Base-by-base conservation (phyloP, 257 asterid species). In the Ocimum tenuiflorum region DNA sequence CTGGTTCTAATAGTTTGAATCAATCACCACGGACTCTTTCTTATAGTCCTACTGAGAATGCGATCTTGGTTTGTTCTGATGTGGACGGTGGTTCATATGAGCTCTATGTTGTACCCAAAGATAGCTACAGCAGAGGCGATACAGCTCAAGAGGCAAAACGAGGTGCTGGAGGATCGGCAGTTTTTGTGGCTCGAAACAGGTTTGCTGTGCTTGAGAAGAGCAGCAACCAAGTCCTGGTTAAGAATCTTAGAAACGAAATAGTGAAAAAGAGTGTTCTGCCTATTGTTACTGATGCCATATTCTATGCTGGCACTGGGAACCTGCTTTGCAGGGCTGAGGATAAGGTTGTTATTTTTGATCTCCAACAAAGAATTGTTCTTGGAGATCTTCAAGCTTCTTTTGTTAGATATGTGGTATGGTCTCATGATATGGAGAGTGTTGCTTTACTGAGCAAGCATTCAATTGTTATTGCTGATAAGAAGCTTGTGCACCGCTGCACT, bases 361-460 rank as follows among this genome's bases (percentile, higher is more conserved):
- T 90, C 69, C 99, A 94, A 65, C 99, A 94, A 71, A 79, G 96
- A 75, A 43, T 80, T 68, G 73, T 86, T 50, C 77, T 88, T 60
- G 99, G 99, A 49, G 96, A 92, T 70, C 91, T 94, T 33, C 96
- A 88, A 59, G 82, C 95, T 2, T 76, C 99, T 74, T 84, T 85
- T n/a, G 80, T 88, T 68, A 77, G 95, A 78, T 90, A 89, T 54
- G 90, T 90, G 46, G 95, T 90, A 47, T 94, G 99, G 99, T 90
- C 97, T 46, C 83, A 75, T 59, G 97, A 92, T 82, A 92, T 87
- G 97, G 96, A 86, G 67, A 89, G 85, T 75, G 90, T 92, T 56
- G 99, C 97, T 75, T 80, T 94, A 67, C 81, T 94, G 53, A 90
- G 97, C 87, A 94, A 94, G 71, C 99, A 94, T 77, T 84, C 96